phyloP scores from a whole-genome alignment of 2,329 filamentous ascomycete species.

The Ophiostoma himal-ulmi region DNA sequence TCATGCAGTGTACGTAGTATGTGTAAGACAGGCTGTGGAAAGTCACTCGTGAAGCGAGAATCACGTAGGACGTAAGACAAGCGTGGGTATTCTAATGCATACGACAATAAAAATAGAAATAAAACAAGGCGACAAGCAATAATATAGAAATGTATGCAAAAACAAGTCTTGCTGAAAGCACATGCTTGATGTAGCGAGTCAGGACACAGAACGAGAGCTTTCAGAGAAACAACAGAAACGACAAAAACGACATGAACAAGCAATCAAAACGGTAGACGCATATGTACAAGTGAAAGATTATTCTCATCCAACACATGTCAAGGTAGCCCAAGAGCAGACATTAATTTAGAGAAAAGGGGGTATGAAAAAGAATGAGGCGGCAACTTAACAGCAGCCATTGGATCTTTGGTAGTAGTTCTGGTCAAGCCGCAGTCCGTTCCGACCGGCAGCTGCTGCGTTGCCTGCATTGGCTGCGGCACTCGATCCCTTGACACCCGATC shows the following conservation, averaged over 20 bases:
- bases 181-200: background rate
- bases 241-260: background rate
- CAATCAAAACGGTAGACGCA: background rate
- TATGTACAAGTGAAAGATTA: background rate
- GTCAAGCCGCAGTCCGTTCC: conserved; percentile 38
- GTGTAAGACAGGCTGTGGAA: background rate
- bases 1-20: background rate
- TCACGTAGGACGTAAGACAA: background rate
- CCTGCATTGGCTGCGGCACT: conserved; percentile 29
- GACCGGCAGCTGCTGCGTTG: conserved; percentile 15
- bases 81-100: background rate
- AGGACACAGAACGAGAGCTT: background rate
- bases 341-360: background rate
- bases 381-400: conserved; percentile 33
- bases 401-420: conserved; percentile 36
- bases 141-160: background rate
- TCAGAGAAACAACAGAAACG: background rate
- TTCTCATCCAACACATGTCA: background rate
- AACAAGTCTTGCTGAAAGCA: background rate
- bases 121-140: background rate
- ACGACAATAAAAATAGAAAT: background rate
- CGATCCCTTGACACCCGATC: conserved; percentile 81
- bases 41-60: background rate
- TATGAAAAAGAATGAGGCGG: conserved; percentile 7
- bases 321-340: background rate